Evolutionary conservation across 176 grass and related monocot species (phyloP).

Genomic region (Raddia distichophylla): DNA sequence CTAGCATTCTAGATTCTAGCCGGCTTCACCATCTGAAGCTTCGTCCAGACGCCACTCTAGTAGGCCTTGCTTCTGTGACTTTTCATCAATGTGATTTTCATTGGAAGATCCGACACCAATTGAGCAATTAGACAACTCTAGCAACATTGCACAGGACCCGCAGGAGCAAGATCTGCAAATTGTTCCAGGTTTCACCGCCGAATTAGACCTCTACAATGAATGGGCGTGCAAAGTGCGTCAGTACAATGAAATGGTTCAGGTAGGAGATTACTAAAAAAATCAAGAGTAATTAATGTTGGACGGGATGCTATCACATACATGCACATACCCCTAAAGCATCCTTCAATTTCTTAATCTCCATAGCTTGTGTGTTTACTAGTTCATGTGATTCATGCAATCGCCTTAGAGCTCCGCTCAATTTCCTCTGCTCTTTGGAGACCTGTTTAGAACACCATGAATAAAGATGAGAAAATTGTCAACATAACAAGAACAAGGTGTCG

Average conservation of each 20-base stretch:
- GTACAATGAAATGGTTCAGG: conserved; percentile 6
- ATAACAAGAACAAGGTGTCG: not conserved
- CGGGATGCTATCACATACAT: conserved; percentile 28
- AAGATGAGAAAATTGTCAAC: not conserved
- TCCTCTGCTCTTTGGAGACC: conserved; percentile 70
- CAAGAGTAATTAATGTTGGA: not conserved
- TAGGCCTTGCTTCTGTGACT: conserved; percentile 24
- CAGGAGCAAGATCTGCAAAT: conserved; percentile 58
- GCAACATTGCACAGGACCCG: conserved; percentile 56
- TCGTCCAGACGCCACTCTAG: conserved; percentile 56
- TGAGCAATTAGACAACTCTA: conserved; percentile 48
- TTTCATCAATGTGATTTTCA: not conserved
- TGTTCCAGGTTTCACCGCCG: conserved; percentile 6
- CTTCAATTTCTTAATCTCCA: conserved; percentile 79
- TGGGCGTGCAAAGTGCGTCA: not conserved
- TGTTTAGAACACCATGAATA: conserved; percentile 39
- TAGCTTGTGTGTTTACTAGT: conserved; percentile 55
- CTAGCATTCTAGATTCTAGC: conserved; percentile 34
- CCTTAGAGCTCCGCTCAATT: conserved; percentile 55
- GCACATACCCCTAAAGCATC: conserved; percentile 64
- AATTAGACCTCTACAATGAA: conserved; percentile 40
- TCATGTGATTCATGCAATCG: conserved; percentile 70
- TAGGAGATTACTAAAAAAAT: not conserved
- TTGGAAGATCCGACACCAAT: conserved; percentile 31
- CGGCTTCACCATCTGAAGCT: conserved; percentile 17